Base-by-base conservation (phyloP, 2,329 filamentous ascomycete genomes). In the Alternaria arborescens region DNA sequence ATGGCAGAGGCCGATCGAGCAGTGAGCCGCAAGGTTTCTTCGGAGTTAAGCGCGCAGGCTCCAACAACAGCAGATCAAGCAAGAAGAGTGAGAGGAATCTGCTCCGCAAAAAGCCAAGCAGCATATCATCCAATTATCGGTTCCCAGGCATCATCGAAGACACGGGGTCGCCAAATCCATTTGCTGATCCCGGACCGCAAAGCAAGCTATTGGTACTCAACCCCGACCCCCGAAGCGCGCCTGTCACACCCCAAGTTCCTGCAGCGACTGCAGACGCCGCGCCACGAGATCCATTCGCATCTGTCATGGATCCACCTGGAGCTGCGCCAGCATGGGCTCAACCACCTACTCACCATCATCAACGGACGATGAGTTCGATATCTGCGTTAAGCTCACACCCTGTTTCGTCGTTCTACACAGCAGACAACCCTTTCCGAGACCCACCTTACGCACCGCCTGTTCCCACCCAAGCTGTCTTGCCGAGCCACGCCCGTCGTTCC, bases 371-470 rank as follows among this genome's bases (percentile, higher is more conserved):
- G 41, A 77, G 74, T 43, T 59, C 70, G 28, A 54, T 65, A n/a
- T 74, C 73, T 2, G 74, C 74, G 11, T 65, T 77, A 14, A 62
- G 57, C 14, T 77, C 75, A 5, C 69, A 77, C 52, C 71, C 73
- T 12, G 60, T 71, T 5, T 71, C 70, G 5, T 76, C 76, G 0
- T 52, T 76, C 24, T 73, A 77, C 32, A 59, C 66, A 11, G 54
- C 52, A 24, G 61, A 58, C 11, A 66, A 65, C 40, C 71, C 76
- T 20, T 75, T 76, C 54, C 58, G 59, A n/a, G 73, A 77, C 46
- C 67, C 70, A 28, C 46, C 65, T 16, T 65, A 69, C 24, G 56
- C 55, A 3, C 72, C 73, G 12, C 71, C 70, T 4, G 58, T 69
- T 20, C 72, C 70, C 26, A 66, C 58, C 3, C 69, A 70, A 50